Evolutionary conservation across 140 eudicot species (phyloP).

Genomic region (Ambrosia hybrid): DNA sequence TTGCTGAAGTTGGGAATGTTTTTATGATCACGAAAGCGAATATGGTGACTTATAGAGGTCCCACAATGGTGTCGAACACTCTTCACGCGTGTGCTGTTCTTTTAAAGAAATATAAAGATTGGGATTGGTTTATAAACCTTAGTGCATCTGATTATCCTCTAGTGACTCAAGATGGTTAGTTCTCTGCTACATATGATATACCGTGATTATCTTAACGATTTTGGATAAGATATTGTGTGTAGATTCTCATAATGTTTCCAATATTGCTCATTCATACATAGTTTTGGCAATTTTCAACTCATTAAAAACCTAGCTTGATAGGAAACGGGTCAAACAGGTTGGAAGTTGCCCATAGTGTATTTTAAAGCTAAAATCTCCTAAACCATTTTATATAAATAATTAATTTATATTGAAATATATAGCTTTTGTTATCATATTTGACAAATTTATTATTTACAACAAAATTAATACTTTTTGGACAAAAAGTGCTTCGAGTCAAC

Average conservation of each 20-base stretch:
- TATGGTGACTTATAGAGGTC: slow-evolving; percentile 94
- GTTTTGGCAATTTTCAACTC: neutral
- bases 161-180: slow-evolving; percentile 91
- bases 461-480: neutral
- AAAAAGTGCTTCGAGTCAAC: neutral
- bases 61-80: slow-evolving; percentile 91
- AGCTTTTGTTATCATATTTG: neutral
- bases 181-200: slow-evolving; percentile 1
- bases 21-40: slow-evolving; percentile 70
- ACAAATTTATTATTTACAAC: neutral
- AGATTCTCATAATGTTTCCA: neutral
- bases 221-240: neutral
- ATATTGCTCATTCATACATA: neutral
- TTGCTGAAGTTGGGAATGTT: slow-evolving; percentile 70
- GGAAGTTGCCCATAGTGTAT: neutral
- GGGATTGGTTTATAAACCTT: slow-evolving; percentile 97
- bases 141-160: slow-evolving; percentile 97
- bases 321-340: slow-evolving; percentile 4
- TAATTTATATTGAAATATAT: neutral
- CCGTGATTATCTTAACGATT: neutral
- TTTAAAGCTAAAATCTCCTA: neutral
- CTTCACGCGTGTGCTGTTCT: slow-evolving; percentile 96
- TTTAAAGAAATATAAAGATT: slow-evolving; percentile 58
- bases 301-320: neutral
- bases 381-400: neutral